Percentiles rank a stretch among this genome's conserved stretches.
Conservation (phyloP, 257 asterid genomes). For the Cordia subcordata region DNA sequence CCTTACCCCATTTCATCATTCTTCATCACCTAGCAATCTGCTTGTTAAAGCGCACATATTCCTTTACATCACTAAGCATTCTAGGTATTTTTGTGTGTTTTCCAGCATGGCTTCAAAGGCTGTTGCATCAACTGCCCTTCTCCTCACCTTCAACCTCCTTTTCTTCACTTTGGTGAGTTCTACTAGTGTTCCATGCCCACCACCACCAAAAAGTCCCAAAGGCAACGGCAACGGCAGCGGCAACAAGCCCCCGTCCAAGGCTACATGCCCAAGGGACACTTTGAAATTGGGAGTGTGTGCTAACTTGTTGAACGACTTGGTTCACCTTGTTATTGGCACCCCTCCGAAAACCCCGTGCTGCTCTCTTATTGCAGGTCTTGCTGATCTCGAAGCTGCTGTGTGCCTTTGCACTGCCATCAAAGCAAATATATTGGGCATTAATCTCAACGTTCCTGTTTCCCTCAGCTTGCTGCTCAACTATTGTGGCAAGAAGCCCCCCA, state of each 20-base stretch:
- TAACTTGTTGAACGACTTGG: background rate
- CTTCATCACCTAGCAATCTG: background rate
- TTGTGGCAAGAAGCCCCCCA: conserved; percentile 48
- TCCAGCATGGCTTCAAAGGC: background rate
- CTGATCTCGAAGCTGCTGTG: conserved; percentile 48
- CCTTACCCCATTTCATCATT: background rate
- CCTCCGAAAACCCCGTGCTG: conserved; percentile 6
- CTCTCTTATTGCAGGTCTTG: conserved; percentile 22
- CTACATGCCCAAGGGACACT: conserved; percentile 5
- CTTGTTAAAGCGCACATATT: background rate
- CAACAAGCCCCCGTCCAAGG: background rate
- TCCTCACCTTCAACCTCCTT: conserved; percentile 23
- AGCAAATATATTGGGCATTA: conserved; percentile 54
- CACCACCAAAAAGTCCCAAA: conserved; percentile 4
- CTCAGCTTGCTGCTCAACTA: conserved; percentile 41
- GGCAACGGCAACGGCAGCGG: background rate
- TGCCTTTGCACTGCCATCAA: conserved; percentile 66
- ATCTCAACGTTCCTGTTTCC: conserved; percentile 51
- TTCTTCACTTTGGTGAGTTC: conserved; percentile 31
- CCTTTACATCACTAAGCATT: background rate
- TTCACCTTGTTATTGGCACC: background rate
- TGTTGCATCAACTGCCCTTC: conserved; percentile 13
- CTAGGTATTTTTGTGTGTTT: background rate
- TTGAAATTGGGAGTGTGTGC: conserved; percentile 8
- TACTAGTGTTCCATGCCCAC: conserved; percentile 16